phyloP scores from a whole-genome alignment of 2,329 filamentous ascomycete species.

The Colletotrichum graminicola region DNA sequence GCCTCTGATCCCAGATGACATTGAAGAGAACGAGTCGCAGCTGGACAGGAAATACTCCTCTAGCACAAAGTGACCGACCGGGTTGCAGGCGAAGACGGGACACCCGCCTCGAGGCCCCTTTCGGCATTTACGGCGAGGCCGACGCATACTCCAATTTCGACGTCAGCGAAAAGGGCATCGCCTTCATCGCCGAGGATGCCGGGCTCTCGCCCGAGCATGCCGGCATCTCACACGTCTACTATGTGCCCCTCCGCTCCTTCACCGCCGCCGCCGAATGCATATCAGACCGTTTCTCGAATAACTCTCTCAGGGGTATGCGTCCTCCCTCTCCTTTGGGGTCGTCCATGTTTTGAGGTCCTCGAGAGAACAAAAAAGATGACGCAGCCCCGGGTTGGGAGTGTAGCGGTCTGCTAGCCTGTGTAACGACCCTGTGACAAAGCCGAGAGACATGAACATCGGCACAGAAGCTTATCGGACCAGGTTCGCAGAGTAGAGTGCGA shows the following conservation, averaged over 20 bases:
- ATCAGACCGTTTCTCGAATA: constrained; percentile 11
- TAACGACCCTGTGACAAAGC: too few relatives aligned
- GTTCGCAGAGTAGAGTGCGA: too few relatives aligned
- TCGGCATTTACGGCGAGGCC: constrained; percentile 45
- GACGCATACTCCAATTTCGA: constrained; percentile 49
- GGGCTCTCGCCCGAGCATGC: constrained; percentile 28
- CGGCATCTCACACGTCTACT: constrained; percentile 47
- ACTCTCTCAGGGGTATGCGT: neutral
- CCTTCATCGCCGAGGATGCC: constrained; percentile 49
- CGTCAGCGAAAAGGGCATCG: constrained; percentile 51
- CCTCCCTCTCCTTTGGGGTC: neutral
- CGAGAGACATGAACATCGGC: too few relatives aligned
- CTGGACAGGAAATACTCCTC: too few relatives aligned
- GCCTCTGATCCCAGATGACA: too few relatives aligned
- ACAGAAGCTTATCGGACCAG: too few relatives aligned
- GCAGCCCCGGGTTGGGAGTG: too few relatives aligned
- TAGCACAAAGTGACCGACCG: too few relatives aligned
- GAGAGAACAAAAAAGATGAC: neutral
- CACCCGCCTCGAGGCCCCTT: constrained; percentile 50
- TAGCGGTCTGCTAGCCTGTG: too few relatives aligned
- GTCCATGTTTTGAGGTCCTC: neutral
- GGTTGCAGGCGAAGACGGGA: too few relatives aligned
- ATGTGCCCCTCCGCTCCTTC: constrained; percentile 52
- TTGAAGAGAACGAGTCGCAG: too few relatives aligned
- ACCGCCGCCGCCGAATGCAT: constrained; percentile 32